A percentile compares a stretch with the other conserved stretches of the same genome.
Evolutionary conservation across 495 filamentous ascomycete species (phyloP).

Genomic region (Aspergillus campestris): DNA sequence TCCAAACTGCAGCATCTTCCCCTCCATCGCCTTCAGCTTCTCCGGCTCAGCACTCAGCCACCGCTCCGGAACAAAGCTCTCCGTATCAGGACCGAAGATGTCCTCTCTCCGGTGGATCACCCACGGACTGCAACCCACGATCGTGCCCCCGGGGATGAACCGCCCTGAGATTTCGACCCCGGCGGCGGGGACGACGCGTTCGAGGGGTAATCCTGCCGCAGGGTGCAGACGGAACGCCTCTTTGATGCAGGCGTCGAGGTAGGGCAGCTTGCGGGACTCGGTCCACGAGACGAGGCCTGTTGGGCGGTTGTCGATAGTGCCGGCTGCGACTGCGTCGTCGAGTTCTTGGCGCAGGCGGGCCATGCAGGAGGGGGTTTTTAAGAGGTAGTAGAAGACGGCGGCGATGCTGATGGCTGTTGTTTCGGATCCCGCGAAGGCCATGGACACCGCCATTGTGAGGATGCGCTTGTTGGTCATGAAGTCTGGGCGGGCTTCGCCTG

Average conservation of each 20-base stretch:
- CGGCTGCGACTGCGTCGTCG: slow-evolving; percentile 38
- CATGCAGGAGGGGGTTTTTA: slow-evolving; percentile 43
- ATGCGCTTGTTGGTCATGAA: slow-evolving; percentile 26
- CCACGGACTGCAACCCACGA: slow-evolving; percentile 54
- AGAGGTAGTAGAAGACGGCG: slow-evolving; percentile 57
- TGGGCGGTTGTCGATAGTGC: slow-evolving; percentile 41
- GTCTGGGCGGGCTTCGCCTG: slow-evolving; percentile 24
- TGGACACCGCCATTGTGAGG: slow-evolving; percentile 29
- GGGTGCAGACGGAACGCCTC: slow-evolving; percentile 60
- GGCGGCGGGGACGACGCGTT: slow-evolving; percentile 35
- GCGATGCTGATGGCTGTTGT: slow-evolving; percentile 58
- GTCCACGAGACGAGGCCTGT: slow-evolving; percentile 50
- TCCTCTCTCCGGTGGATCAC: slow-evolving; percentile 50
- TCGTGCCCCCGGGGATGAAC: slow-evolving; percentile 51
- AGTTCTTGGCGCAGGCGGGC: slow-evolving; percentile 42
- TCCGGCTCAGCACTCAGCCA: slow-evolving; percentile 42
- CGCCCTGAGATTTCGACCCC: slow-evolving; percentile 37
- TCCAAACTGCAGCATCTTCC: slow-evolving; percentile 57
- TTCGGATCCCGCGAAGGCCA: slow-evolving; percentile 47
- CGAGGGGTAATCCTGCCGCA: slow-evolving; percentile 47
- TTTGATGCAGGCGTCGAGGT: slow-evolving; percentile 59
- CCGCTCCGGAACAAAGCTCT: slow-evolving; percentile 49
- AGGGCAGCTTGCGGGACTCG: slow-evolving; percentile 50
- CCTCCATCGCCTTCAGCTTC: slow-evolving; percentile 47
- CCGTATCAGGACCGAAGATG: slow-evolving; percentile 52